Conservation (phyloP, 805 yeast genomes). For the Myxozyma vanderwaltii region DNA sequence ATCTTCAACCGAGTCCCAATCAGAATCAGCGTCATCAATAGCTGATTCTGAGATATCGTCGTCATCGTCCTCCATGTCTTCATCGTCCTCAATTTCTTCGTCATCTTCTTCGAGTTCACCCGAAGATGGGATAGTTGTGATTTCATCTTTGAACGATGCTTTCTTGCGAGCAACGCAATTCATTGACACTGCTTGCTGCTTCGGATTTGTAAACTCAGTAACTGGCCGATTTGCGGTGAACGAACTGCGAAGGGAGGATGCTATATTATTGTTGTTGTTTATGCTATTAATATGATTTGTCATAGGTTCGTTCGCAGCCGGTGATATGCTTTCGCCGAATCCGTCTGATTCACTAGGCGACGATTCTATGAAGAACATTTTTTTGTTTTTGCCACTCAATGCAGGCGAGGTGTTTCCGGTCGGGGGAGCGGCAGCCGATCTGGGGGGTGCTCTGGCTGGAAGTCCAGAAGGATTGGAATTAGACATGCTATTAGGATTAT, state of each 20-base stretch:
- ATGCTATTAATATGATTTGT: background rate
- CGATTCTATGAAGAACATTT: conserved; percentile 47
- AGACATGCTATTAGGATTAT: background rate
- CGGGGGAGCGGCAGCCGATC: background rate
- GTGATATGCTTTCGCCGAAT: conserved; percentile 35
- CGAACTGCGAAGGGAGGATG: conserved; percentile 12
- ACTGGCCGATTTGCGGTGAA: conserved; percentile 12
- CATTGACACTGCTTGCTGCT: background rate
- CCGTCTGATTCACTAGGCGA: conserved; percentile 44
- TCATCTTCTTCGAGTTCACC: conserved; percentile 19
- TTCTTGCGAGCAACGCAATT: conserved; percentile 19
- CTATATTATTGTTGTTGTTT: background rate
- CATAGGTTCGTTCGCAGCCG: conserved; percentile 13
- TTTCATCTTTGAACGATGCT: conserved; percentile 27
- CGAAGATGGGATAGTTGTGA: conserved; percentile 25
- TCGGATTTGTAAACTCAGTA: background rate
- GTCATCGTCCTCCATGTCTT: conserved; percentile 23
- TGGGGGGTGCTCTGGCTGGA: background rate
- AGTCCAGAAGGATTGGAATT: background rate
- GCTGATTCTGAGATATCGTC: conserved; percentile 32
- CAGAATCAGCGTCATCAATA: conserved; percentile 42
- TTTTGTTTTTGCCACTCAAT: conserved; percentile 18
- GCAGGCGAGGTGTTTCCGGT: background rate
- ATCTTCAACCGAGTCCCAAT: conserved; percentile 46
- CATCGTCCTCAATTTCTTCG: conserved; percentile 19